Conservation (phyloP, 495 filamentous ascomycete genomes). For the Peziza echinospora region DNA sequence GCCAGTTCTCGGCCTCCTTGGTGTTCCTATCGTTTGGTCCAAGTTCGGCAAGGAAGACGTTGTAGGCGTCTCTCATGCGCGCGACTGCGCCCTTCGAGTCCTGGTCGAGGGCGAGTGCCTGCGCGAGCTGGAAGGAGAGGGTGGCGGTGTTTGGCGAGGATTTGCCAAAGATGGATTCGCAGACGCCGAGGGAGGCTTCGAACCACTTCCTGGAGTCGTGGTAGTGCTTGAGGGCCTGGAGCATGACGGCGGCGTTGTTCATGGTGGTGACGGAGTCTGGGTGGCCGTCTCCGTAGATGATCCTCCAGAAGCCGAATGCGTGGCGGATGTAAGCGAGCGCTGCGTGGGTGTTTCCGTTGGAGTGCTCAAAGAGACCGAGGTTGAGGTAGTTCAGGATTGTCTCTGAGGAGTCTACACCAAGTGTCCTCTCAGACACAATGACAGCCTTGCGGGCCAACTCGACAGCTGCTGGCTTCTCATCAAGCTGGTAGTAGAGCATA, state of each 20-base stretch:
- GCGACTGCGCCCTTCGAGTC: conserved; percentile 74
- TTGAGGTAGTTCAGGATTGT: conserved; percentile 90
- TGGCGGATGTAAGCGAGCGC: conserved; percentile 76
- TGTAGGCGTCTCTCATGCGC: conserved; percentile 86
- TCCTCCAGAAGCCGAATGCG: conserved; percentile 86
- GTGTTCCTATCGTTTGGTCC: conserved; percentile 85
- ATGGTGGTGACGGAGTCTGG: conserved; percentile 96
- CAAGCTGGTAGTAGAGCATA: conserved; percentile 83
- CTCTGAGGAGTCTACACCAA: conserved; percentile 83
- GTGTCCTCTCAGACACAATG: conserved; percentile 82
- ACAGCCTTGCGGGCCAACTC: conserved; percentile 92
- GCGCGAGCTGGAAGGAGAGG: conserved; percentile 87
- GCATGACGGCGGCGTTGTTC: conserved; percentile 98
- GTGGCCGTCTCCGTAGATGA: conserved; percentile 82
- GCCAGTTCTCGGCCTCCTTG: conserved; percentile 80
- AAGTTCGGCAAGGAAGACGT: conserved; percentile 70
- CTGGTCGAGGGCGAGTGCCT: conserved; percentile 79
- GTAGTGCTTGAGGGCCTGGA: conserved; percentile 80
- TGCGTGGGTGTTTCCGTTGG: conserved; percentile 60
- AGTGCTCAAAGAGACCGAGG: conserved; percentile 84
- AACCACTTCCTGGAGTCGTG: conserved; percentile 90
- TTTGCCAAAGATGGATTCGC: conserved; percentile 69
- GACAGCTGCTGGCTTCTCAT: conserved; percentile 85
- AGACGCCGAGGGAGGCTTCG: conserved; percentile 69
- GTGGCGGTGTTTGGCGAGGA: conserved; percentile 84